Percentiles rank a stretch among this genome's conserved stretches.
Evolutionary conservation across 1,284 basidiomycete genomes (phyloP).

Genomic region (Phylloporus sp.): DNA sequence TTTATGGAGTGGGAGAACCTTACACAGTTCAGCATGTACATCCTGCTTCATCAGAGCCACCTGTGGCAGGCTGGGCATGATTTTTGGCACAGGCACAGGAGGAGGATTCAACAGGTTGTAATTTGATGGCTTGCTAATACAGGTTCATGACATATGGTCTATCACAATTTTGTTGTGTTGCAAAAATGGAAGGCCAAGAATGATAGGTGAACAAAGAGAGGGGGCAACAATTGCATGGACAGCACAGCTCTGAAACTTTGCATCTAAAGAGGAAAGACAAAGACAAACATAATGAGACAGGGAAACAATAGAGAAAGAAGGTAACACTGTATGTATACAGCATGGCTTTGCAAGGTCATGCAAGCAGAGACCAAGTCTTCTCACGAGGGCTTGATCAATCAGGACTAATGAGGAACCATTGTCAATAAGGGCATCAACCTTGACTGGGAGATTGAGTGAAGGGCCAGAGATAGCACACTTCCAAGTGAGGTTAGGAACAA

Average conservation of each 20-base stretch:
- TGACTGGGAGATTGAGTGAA: neutral
- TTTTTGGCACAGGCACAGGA: neutral
- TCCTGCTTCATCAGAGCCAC: neutral
- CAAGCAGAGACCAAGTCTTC: neutral
- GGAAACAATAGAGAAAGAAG: neutral
- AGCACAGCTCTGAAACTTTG: neutral
- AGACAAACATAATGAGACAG: neutral
- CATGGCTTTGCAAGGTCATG: neutral
- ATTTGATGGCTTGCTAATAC: neutral
- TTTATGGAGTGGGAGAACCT: too few relatives aligned
- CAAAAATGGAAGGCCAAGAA: neutral
- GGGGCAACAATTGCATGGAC: neutral
- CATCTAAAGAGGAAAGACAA: neutral
- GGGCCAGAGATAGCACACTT: neutral
- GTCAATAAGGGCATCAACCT: neutral
- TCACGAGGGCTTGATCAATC: neutral
- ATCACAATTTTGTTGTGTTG: neutral
- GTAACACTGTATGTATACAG: neutral
- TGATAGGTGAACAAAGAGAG: neutral
- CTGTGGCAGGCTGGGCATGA: neutral
- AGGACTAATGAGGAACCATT: conserved; percentile 4
- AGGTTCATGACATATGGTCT: neutral
- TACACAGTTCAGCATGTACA: neutral
- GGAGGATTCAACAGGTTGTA: neutral
- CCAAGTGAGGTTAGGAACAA: neutral